Evolutionary conservation across 768 basidiomycete species (phyloP).

Genomic region (Pisolithus orientalis): DNA sequence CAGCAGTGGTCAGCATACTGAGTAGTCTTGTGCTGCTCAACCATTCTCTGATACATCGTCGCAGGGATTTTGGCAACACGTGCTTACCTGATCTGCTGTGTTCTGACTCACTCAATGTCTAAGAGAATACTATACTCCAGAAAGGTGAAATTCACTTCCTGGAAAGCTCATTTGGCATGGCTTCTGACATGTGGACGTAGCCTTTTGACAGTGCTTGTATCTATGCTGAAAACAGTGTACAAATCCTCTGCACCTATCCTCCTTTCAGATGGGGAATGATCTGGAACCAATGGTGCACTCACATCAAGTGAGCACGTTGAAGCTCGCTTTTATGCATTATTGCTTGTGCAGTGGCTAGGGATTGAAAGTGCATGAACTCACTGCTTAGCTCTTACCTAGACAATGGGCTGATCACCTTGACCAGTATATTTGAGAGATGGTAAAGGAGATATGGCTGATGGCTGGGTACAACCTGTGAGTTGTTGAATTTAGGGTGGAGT

Average conservation of each 20-base stretch:
- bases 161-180: neutral
- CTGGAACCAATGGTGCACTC: neutral
- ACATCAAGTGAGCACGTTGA: no score
- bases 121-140: neutral
- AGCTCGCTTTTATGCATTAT: no score
- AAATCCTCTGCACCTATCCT: constrained; percentile 13
- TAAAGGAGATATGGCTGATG: no score
- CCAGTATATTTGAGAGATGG: no score
- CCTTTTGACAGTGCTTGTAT: constrained; percentile 6
- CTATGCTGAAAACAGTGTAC: constrained; percentile 12
- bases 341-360: constrained; percentile 30
- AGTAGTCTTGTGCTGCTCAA: constrained; percentile 5
- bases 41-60: constrained; percentile 16
- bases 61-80: constrained; percentile 16
- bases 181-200: constrained; percentile 3
- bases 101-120: constrained; percentile 16
- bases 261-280: constrained; percentile 2
- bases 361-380: constrained; percentile 8
- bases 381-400: neutral
- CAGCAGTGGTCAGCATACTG: constrained; percentile 10
- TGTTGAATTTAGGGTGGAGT: no score
- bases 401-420: no score
- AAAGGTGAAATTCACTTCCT: constrained; percentile 10
- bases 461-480: no score
- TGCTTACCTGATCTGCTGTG: constrained; percentile 12